Evolutionary conservation across 306 rosid genomes (phyloP).

Genomic region (Fragaria iinumae): DNA sequence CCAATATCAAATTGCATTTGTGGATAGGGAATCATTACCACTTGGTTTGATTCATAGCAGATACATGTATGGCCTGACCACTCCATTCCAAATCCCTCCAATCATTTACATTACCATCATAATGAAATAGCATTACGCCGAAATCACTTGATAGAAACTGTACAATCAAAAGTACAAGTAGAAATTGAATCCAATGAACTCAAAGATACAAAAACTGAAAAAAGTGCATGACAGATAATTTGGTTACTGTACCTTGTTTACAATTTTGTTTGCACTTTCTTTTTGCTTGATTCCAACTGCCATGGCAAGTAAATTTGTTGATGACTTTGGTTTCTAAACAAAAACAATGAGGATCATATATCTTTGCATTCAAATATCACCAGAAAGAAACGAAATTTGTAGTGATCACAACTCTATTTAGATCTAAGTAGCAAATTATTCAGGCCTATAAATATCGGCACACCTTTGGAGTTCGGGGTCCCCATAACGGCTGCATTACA

Average conservation of each 20-base stretch:
- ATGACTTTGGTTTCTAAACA: slow-evolving; percentile 40
- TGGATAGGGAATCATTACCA: slow-evolving; percentile 29
- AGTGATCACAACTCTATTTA: neutral
- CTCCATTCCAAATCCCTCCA: slow-evolving; percentile 54
- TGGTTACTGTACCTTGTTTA: slow-evolving; percentile 54
- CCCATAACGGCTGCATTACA: slow-evolving; percentile 43
- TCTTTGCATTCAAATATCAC: slow-evolving; percentile 1
- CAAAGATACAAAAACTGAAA: slow-evolving; percentile 1
- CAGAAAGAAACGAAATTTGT: neutral
- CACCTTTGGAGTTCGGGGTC: slow-evolving; percentile 19
- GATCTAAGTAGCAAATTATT: neutral
- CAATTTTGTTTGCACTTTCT: slow-evolving; percentile 54
- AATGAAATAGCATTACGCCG: slow-evolving; percentile 51
- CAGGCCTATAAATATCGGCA: neutral
- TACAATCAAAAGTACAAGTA: neutral
- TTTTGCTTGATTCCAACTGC: slow-evolving; percentile 75
- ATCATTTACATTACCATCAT: slow-evolving; percentile 48
- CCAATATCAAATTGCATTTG: neutral
- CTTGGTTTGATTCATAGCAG: slow-evolving; percentile 57
- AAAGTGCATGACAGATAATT: neutral
- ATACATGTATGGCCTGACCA: slow-evolving; percentile 40
- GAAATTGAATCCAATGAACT: slow-evolving; percentile 11
- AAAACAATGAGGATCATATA: neutral
- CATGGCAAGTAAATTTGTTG: slow-evolving; percentile 67
- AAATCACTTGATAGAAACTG: slow-evolving; percentile 47